These are phyloP conservation scores for Excoecaria agallocha DNA, from an alignment of 345 rosid species.

Conservation along the genomic window DNA sequence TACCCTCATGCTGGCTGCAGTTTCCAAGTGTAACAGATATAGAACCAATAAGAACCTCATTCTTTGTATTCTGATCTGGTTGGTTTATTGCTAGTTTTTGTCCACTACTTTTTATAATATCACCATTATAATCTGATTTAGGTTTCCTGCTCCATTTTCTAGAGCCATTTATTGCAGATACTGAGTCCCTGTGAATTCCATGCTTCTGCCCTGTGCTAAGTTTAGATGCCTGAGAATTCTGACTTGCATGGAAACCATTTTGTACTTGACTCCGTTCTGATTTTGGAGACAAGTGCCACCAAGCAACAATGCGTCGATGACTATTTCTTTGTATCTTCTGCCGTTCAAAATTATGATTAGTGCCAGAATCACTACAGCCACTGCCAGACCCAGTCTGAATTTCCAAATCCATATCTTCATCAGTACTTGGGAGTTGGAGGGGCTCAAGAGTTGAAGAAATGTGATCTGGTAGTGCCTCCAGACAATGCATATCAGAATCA, in stretches of 20 bases:
- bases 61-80: conserved; percentile 43
- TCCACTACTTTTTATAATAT: conserved; percentile 29
- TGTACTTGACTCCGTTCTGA: conserved; percentile 41
- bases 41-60: conserved; percentile 78
- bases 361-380: conserved; percentile 35
- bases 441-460: conserved; percentile 38
- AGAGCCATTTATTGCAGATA: conserved; percentile 38
- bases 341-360: conserved; percentile 36
- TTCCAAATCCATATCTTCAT: conserved; percentile 44
- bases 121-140: conserved; percentile 46
- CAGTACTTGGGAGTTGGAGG: conserved; percentile 30
- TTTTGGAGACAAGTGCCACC: conserved; percentile 40
- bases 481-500: too few species aligned
- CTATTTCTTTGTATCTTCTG: conserved; percentile 33
- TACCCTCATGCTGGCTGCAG: conserved; percentile 32
- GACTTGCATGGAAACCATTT: conserved; percentile 46
- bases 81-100: conserved; percentile 44
- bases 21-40: conserved; percentile 63
- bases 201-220: conserved; percentile 51
- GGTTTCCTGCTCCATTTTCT: conserved; percentile 79
- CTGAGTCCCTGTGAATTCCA: conserved; percentile 47
- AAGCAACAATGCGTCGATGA: conserved; percentile 26
- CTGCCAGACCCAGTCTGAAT: conserved; percentile 34
- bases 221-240: conserved; percentile 42
- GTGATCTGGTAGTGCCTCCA: conserved; percentile 34